A percentile compares a stretch with the other conserved stretches of the same genome.
phyloP scores from a whole-genome alignment of 2,329 filamentous ascomycete species.

The Scedosporium aurantiacum region DNA sequence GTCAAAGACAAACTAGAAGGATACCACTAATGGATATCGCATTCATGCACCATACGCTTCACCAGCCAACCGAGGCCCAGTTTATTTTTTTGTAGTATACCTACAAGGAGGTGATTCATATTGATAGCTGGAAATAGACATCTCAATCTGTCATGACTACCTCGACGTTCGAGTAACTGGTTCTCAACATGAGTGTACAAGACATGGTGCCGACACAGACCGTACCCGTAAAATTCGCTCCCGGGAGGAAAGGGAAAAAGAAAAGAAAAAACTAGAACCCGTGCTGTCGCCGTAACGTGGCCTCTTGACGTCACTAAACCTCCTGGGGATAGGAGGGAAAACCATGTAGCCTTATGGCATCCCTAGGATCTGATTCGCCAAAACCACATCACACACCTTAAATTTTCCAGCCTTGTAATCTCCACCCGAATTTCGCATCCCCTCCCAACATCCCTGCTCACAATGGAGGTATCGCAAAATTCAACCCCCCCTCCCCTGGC shows the following conservation, averaged over 20 bases:
- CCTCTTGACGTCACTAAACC: neutral
- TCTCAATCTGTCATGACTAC: no score
- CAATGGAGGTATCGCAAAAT: constrained; percentile 3
- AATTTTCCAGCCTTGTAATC: neutral
- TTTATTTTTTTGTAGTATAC: neutral
- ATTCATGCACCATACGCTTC: neutral
- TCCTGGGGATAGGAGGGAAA: neutral
- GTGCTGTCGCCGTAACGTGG: neutral
- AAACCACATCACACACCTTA: neutral
- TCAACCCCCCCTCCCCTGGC: neutral
- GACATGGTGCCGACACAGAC: no score
- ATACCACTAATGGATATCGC: neutral
- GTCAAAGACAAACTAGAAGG: neutral
- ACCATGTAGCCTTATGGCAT: neutral
- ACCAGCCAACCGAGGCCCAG: neutral
- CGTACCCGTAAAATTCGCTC: neutral
- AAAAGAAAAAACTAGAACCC: neutral
- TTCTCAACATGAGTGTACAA: no score
- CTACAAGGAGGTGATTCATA: neutral
- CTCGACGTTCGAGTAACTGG: no score
- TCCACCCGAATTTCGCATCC: neutral
- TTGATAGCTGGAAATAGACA: no score
- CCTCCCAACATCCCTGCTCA: neutral
- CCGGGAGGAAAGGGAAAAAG: neutral
- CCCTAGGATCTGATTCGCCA: neutral